These are phyloP conservation scores for Phylloporus scabripes DNA, from an alignment of 768 basidiomycete genomes.

Conservation along the genomic window DNA sequence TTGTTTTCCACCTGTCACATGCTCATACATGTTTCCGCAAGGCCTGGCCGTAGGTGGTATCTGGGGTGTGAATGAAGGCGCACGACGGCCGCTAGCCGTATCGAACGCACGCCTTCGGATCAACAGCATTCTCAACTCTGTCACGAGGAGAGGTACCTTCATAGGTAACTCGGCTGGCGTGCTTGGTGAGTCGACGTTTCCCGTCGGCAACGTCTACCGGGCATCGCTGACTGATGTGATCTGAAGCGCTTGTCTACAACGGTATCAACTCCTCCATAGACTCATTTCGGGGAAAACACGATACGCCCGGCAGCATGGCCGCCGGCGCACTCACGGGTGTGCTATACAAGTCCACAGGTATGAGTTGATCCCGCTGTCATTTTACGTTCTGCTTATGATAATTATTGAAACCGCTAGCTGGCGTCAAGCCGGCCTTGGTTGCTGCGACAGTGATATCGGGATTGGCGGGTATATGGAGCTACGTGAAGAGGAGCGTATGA, in stretches of 20 bases:
- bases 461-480: constrained; percentile 90
- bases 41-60: constrained; percentile 91
- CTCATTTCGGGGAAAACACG: constrained; percentile 83
- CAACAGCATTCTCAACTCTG: constrained; percentile 94
- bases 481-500: constrained; percentile 87
- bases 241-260: constrained; percentile 90
- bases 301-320: constrained; percentile 84
- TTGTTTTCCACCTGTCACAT: constrained; percentile 79
- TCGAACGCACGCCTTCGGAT: constrained; percentile 85
- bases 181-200: constrained; percentile 64
- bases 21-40: constrained; percentile 57
- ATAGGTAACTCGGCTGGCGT: constrained; percentile 98
- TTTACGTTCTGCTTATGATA: constrained; percentile 35
- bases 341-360: constrained; percentile 92
- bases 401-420: constrained; percentile 58
- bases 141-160: constrained; percentile 95
- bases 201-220: constrained; percentile 23
- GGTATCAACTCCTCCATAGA: constrained; percentile 94
- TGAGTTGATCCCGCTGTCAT: constrained; percentile 33
- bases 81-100: constrained; percentile 79
- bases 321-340: constrained; percentile 89
- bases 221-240: constrained; percentile 34
- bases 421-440: constrained; percentile 82
- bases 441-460: constrained; percentile 88
- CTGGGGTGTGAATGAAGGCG: constrained; percentile 96